These are phyloP conservation scores for Juglanconis oblonga DNA, from an alignment of 2,329 filamentous ascomycete species.

Conservation along the genomic window DNA sequence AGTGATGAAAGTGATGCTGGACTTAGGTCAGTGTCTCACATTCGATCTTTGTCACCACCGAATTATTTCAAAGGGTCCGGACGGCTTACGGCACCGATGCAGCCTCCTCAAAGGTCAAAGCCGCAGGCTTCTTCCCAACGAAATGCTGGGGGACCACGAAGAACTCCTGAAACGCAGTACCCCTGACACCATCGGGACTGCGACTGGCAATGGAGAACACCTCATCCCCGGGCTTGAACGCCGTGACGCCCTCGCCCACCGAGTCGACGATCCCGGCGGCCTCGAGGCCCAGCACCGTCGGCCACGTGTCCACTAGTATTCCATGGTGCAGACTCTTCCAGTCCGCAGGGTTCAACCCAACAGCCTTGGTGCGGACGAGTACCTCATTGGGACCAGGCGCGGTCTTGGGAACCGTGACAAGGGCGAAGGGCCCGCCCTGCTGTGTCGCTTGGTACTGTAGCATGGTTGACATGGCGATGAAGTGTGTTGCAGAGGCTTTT, in stretches of 20 bases:
- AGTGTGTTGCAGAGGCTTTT: not conserved
- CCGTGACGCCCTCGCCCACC: constrained; percentile 28
- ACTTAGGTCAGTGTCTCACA: not conserved
- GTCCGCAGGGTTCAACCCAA: constrained; percentile 33
- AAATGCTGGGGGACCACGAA: constrained; percentile 19
- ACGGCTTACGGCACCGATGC: constrained; percentile 27
- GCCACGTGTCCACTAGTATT: constrained; percentile 27
- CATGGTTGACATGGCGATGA: not conserved
- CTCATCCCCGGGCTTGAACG: constrained; percentile 29
- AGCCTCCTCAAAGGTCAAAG: constrained; percentile 30
- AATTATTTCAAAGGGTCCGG: too few species aligned
- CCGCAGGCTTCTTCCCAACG: constrained; percentile 27
- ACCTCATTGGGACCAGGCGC: constrained; percentile 27
- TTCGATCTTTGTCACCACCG: not conserved
- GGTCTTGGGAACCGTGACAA: constrained; percentile 20
- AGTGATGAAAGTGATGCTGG: constrained; percentile 25
- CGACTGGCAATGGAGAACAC: constrained; percentile 21
- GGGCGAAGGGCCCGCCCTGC: constrained; percentile 1
- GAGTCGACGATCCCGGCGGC: constrained; percentile 32
- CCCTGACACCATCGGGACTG: constrained; percentile 6
- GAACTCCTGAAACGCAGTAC: constrained; percentile 29
- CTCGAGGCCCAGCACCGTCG: constrained; percentile 32
- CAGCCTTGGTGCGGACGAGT: constrained; percentile 29
- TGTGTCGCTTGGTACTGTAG: not conserved
- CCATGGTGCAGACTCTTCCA: constrained; percentile 31